Percentiles rank a stretch among this genome's conserved stretches.
phyloP scores from a whole-genome alignment of 2,329 filamentous ascomycete species.

The Fusarium setosum region DNA sequence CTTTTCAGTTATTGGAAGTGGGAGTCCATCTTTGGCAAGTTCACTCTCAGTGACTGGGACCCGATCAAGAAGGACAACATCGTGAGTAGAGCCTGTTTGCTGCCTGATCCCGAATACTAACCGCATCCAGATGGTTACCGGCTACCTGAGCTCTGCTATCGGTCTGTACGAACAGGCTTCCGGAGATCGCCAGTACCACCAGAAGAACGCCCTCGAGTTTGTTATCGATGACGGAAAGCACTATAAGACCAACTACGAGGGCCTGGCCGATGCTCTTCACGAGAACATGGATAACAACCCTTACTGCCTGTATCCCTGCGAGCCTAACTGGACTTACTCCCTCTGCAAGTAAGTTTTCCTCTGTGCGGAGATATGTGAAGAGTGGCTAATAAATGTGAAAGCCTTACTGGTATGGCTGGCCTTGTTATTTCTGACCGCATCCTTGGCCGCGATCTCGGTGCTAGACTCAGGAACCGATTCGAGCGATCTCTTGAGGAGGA shows the following conservation, averaged over 20 bases:
- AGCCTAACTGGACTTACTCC: conserved; percentile 20
- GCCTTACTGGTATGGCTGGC: conserved; percentile 18
- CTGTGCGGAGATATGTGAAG: not conserved
- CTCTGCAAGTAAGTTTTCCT: conserved; percentile 11
- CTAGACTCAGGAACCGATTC: conserved; percentile 16
- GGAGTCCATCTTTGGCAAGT: conserved; percentile 32
- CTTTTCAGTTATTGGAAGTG: conserved; percentile 34
- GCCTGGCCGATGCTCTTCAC: conserved; percentile 22
- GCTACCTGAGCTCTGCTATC: conserved; percentile 20
- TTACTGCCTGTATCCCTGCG: conserved; percentile 17
- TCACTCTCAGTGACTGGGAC: conserved; percentile 21
- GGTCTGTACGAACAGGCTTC: conserved; percentile 22
- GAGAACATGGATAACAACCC: conserved; percentile 27
- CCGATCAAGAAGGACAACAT: conserved; percentile 35
- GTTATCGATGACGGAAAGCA: conserved; percentile 23
- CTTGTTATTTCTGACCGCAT: conserved; percentile 18
- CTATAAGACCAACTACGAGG: conserved; percentile 31
- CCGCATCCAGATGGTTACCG: conserved; percentile 23
- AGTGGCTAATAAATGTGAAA: not conserved
- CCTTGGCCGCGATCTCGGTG: conserved; percentile 7
- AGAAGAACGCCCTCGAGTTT: conserved; percentile 22
- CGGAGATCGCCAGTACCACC: conserved; percentile 21
- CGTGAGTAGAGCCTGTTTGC: not conserved
- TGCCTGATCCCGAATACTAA: not conserved
- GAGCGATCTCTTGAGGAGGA: conserved; percentile 17